These are phyloP conservation scores for Eurotiales sp. DNA, from an alignment of 2,329 filamentous ascomycete species.

Conservation along the genomic window DNA sequence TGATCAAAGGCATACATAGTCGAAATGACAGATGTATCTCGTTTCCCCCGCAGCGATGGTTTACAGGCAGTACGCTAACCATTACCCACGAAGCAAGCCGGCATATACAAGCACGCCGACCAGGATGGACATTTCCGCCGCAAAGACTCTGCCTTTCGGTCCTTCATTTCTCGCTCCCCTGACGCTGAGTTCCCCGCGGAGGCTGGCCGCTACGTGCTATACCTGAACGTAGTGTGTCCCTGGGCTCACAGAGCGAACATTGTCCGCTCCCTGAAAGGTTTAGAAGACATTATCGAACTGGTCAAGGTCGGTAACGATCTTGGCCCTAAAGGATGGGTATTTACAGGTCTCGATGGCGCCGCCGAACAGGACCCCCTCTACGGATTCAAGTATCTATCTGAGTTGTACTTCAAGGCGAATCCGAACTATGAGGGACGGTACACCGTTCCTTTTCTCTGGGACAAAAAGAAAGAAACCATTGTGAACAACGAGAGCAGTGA, in stretches of 20 bases:
- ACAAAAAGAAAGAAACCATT: conserved; percentile 69
- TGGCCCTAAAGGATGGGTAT: conserved; percentile 64
- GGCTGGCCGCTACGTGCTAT: conserved; percentile 59
- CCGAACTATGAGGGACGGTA: conserved; percentile 68
- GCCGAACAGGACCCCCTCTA: conserved; percentile 64
- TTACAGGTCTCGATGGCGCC: conserved; percentile 59
- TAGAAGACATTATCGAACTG: conserved; percentile 48
- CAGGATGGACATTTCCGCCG: conserved; percentile 52
- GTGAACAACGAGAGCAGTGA: conserved; percentile 87
- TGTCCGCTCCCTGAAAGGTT: conserved; percentile 48
- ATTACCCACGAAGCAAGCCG: not conserved
- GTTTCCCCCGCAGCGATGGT: too few species aligned
- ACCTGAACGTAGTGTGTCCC: conserved; percentile 59
- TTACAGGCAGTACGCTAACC: too few species aligned
- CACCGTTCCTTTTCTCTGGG: conserved; percentile 79
- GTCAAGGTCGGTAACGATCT: conserved; percentile 41
- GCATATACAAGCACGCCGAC: conserved; percentile 26
- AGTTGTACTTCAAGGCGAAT: conserved; percentile 72
- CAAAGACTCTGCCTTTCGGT: conserved; percentile 54
- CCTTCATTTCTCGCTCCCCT: conserved; percentile 51
- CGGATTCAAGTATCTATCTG: conserved; percentile 65
- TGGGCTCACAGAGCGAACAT: conserved; percentile 57
- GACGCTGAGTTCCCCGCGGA: conserved; percentile 55
- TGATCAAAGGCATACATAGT: too few species aligned
- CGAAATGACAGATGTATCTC: too few species aligned